These are phyloP conservation scores for Fusarium concolor DNA, from an alignment of 2,329 filamentous ascomycete species.

Conservation along the genomic window DNA sequence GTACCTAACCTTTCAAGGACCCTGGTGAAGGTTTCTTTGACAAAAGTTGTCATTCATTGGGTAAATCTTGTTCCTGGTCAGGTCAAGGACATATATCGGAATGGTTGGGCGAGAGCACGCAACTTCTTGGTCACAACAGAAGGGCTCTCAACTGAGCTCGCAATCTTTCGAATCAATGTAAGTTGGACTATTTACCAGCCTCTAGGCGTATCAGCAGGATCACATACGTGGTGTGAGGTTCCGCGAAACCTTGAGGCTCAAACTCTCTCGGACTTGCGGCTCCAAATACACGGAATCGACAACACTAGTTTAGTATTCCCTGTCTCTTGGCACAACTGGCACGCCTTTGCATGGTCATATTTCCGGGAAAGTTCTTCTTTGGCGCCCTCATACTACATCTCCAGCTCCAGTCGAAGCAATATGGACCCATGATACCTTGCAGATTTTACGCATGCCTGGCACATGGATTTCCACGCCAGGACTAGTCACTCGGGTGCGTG, in stretches of 20 bases:
- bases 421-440: slow-evolving; percentile 29
- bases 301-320: slow-evolving; percentile 6
- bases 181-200: background rate
- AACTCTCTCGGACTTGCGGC: background rate
- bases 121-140: no score
- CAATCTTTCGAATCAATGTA: accelerated
- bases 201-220: background rate
- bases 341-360: slow-evolving; percentile 1
- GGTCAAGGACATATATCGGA: background rate
- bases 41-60: background rate
- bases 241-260: background rate
- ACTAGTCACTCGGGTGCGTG: slow-evolving; percentile 34
- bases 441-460: slow-evolving; percentile 40
- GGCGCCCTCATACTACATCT: slow-evolving; percentile 12
- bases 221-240: background rate
- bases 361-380: slow-evolving; percentile 7
- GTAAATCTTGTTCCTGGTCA: slow-evolving; percentile 3
- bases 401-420: background rate
- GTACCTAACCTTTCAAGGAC: background rate
- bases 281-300: background rate
- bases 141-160: background rate
- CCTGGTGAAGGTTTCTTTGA: background rate
- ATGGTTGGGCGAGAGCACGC: no score
- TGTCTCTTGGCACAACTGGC: background rate
- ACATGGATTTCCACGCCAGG: slow-evolving; percentile 28